Conservation (phyloP, 2,329 filamentous ascomycete species). For the Pseudofabraea citricarpa region DNA sequence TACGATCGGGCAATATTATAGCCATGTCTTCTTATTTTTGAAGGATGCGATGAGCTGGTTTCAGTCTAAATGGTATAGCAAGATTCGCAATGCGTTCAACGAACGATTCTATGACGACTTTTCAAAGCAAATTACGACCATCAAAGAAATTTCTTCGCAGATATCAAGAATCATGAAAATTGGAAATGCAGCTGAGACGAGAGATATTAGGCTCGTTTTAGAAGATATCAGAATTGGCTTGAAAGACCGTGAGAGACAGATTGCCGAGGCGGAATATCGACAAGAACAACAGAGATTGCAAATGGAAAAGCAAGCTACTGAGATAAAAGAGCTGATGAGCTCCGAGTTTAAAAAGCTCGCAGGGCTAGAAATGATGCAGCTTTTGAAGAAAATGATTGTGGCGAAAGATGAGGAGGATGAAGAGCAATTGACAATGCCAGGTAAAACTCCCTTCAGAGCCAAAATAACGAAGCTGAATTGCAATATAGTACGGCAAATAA, state of each 20-base stretch:
- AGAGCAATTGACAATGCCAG: not conserved
- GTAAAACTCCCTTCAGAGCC: not conserved
- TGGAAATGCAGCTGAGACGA: not conserved
- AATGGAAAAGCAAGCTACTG: not conserved
- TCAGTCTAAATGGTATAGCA: not conserved
- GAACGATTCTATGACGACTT: not conserved
- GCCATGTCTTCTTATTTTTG: conserved; percentile 21
- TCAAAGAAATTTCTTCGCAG: not conserved
- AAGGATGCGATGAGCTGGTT: conserved; percentile 17
- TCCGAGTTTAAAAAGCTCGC: not conserved
- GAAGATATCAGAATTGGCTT: not conserved
- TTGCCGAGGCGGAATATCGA: not conserved
- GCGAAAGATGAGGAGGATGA: not conserved
- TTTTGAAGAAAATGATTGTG: not conserved
- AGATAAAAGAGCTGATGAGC: not conserved
- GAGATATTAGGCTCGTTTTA: not conserved
- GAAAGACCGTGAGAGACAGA: not conserved
- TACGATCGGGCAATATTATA: conserved; percentile 17
- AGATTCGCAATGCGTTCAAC: not conserved
- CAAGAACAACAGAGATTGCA: not conserved
- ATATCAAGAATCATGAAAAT: not conserved
- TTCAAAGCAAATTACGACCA: not conserved
- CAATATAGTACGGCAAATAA: too few species aligned
- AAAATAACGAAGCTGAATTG: not conserved
- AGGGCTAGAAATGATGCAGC: not conserved